Conservation (phyloP, 345 rosid species). For the Conringia planisiliqua region DNA sequence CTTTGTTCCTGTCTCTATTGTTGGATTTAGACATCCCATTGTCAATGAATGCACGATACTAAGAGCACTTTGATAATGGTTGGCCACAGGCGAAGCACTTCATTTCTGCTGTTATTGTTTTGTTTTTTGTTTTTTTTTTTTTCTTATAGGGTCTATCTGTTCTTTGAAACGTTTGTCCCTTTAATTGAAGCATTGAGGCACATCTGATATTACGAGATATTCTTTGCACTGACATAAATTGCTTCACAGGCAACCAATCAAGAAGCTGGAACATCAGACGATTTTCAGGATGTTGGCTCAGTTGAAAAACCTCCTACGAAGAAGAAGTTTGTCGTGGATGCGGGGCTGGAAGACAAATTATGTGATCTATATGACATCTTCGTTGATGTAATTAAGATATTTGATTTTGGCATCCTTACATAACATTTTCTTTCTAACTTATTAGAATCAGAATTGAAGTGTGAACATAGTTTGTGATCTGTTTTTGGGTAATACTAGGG, state of each 20-base stretch:
- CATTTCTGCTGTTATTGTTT: no score
- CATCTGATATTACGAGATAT: not conserved
- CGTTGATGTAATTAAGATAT: conserved; percentile 57
- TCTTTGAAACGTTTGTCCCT: not conserved
- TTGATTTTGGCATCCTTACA: conserved; percentile 9
- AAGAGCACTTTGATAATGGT: not conserved
- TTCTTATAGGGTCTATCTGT: not conserved
- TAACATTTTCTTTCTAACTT: not conserved
- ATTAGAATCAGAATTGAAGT: conserved; percentile 2
- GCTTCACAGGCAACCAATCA: conserved; percentile 51
- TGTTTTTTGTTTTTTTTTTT: not conserved
- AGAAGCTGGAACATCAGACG: conserved; percentile 63
- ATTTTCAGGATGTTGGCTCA: conserved; percentile 56
- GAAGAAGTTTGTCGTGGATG: conserved; percentile 65
- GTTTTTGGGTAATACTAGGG: conserved; percentile 50
- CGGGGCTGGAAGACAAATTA: conserved; percentile 71
- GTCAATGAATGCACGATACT: not conserved
- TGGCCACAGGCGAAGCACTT: not conserved
- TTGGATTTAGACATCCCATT: not conserved
- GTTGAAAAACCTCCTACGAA: conserved; percentile 49
- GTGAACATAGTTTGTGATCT: conserved; percentile 18
- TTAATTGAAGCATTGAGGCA: not conserved
- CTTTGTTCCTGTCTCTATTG: not conserved
- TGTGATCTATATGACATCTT: conserved; percentile 94
- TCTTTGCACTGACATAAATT: not conserved